Conservation (phyloP, 768 basidiomycete species). For the Trametes villosa region DNA sequence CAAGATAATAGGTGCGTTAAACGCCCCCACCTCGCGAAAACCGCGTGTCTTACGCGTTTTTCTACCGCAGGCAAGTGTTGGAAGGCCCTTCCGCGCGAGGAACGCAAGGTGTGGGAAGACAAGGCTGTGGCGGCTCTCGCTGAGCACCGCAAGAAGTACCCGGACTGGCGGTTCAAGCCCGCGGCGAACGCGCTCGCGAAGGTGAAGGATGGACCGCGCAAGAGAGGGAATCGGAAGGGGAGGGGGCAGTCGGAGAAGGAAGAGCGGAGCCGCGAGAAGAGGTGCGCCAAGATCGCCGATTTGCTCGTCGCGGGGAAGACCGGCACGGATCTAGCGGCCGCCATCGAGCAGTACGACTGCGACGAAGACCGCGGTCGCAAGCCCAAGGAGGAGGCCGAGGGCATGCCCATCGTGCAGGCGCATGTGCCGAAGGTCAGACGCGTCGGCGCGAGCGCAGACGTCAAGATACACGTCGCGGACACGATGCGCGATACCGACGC, state of each 20-base stretch:
- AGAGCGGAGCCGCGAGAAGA: constrained; percentile 56
- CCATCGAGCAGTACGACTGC: constrained; percentile 65
- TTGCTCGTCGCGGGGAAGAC: constrained; percentile 69
- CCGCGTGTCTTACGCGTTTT: constrained; percentile 21
- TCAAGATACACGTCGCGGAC: constrained; percentile 17
- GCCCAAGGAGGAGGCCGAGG: constrained; percentile 33
- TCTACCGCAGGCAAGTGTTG: constrained; percentile 63
- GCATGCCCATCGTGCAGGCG: constrained; percentile 12
- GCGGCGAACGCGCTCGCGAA: constrained; percentile 52
- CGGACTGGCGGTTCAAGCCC: constrained; percentile 83
- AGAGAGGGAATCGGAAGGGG: constrained; percentile 40
- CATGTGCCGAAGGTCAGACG: constrained; percentile 21
- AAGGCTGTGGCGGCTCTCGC: constrained; percentile 72
- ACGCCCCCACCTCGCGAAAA: constrained; percentile 4
- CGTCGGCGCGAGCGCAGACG: background rate
- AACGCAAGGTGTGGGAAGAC: constrained; percentile 77
- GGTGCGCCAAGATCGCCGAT: constrained; percentile 70
- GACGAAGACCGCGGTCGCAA: constrained; percentile 26
- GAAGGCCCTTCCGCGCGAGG: constrained; percentile 68
- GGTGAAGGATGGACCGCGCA: constrained; percentile 46
- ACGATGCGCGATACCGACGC: background rate
- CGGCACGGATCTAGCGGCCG: constrained; percentile 62
- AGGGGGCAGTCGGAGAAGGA: constrained; percentile 41
- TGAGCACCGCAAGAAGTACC: constrained; percentile 75
- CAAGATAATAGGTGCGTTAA: constrained; percentile 75